Percentiles rank a stretch among this genome's conserved stretches.
phyloP scores from a whole-genome alignment of 2,329 filamentous ascomycete genomes.

The Colletotrichum endophyticum region DNA sequence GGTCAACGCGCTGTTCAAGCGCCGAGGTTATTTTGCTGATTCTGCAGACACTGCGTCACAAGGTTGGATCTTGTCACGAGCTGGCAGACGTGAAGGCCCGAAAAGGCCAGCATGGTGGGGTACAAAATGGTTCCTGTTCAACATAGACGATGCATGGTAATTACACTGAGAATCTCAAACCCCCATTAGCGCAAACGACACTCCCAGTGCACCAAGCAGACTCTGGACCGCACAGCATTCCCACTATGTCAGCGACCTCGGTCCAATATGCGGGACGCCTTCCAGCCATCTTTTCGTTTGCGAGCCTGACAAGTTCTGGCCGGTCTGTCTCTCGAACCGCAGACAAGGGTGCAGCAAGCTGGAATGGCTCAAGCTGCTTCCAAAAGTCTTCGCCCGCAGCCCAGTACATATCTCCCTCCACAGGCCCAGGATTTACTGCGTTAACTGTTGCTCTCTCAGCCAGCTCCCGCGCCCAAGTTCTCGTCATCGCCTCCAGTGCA shows the following conservation, averaged over 20 bases:
- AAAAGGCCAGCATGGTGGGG: too few species aligned
- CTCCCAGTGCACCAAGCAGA: background rate
- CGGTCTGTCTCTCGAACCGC: slow-evolving; percentile 10
- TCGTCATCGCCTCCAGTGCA: slow-evolving; percentile 62
- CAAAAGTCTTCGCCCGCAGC: background rate
- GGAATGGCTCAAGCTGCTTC: background rate
- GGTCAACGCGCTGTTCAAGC: background rate
- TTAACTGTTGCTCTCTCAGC: slow-evolving; percentile 58
- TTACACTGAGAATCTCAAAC: background rate
- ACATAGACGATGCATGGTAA: background rate
- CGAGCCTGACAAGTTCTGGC: slow-evolving; percentile 6
- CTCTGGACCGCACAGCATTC: background rate
- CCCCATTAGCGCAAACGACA: background rate
- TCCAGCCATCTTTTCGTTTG: slow-evolving; percentile 38
- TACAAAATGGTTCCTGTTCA: too few species aligned
- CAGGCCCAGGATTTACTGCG: slow-evolving; percentile 60
- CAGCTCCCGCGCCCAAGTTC: slow-evolving; percentile 63
- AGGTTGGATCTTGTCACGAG: background rate
- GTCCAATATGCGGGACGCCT: slow-evolving; percentile 24
- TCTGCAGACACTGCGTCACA: background rate
- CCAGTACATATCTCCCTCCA: slow-evolving; percentile 55
- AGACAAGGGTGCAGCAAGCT: background rate
- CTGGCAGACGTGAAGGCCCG: too few species aligned
- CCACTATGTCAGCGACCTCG: background rate
- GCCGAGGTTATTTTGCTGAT: background rate